These are phyloP conservation scores for Gilbertella persicaria DNA, from an alignment of 371 early-diverging fungal species.

Conservation along the genomic window DNA sequence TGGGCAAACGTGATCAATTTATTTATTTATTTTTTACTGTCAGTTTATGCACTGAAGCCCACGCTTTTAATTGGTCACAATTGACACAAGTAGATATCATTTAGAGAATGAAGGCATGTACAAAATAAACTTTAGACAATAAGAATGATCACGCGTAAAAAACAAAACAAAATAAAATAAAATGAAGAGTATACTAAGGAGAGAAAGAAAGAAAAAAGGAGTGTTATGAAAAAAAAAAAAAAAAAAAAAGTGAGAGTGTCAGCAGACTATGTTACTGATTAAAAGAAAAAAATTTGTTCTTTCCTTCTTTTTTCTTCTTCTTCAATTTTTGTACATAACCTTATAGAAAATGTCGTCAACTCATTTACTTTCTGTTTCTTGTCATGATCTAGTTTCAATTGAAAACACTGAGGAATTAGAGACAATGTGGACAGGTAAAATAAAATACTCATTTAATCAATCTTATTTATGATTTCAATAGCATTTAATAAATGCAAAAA, in stretches of 20 bases:
- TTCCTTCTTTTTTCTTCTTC: slow-evolving; percentile 9
- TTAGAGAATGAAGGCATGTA: too few species aligned
- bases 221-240: neutral
- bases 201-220: neutral
- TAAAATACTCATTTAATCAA: neutral
- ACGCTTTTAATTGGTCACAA: too few species aligned
- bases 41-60: too few species aligned
- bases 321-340: slow-evolving; percentile 1
- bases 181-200: too few species aligned
- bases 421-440: slow-evolving; percentile 25
- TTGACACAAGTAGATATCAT: too few species aligned
- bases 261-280: slow-evolving; percentile 3
- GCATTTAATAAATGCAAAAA: slow-evolving; percentile 31
- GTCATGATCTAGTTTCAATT: neutral
- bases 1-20: too few species aligned
- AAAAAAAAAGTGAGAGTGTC: neutral
- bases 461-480: neutral
- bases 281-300: slow-evolving; percentile 1
- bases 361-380: slow-evolving; percentile 6
- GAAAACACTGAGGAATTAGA: slow-evolving; percentile 10
- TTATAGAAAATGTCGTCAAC: neutral
- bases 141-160: slow-evolving; percentile 4
- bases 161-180: neutral
- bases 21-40: too few species aligned
- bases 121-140: neutral